phyloP scores from a whole-genome alignment of 257 asterid genomes.

The Lycium barbarum region DNA sequence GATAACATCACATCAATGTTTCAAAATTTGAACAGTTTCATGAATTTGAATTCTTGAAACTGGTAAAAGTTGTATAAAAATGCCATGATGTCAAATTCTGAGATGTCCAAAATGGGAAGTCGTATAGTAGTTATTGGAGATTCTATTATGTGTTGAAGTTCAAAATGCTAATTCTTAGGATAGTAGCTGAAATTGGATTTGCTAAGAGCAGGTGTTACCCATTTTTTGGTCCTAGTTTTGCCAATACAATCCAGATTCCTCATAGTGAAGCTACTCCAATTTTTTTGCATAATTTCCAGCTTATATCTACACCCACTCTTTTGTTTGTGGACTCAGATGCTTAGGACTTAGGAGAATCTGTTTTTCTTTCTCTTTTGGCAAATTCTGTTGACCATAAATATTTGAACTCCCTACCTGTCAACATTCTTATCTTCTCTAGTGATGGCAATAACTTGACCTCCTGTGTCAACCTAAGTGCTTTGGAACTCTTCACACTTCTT shows the following conservation, averaged over 20 bases:
- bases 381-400: constrained; percentile 1
- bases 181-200: neutral
- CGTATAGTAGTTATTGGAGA: neutral
- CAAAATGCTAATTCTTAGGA: constrained; percentile 3
- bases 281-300: neutral
- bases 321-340: neutral
- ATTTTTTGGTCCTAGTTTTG: constrained; percentile 5
- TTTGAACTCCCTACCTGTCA: neutral
- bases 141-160: neutral
- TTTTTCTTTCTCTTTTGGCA: neutral
- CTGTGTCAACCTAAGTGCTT: neutral
- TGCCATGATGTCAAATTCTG: neutral
- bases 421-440: neutral
- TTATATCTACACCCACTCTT: neutral
- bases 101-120: constrained; percentile 12
- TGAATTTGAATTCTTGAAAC: constrained; percentile 8
- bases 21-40: neutral
- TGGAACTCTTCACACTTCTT: neutral
- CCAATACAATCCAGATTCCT: neutral
- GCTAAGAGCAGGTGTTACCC: neutral
- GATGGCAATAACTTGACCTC: constrained; percentile 12
- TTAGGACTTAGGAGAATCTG: neutral
- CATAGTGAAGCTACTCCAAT: constrained; percentile 6
- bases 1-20: constrained; percentile 1
- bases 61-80: neutral